Base-by-base conservation (phyloP, 2,329 filamentous ascomycete genomes). In the Gnomoniopsis smithogilvyi region DNA sequence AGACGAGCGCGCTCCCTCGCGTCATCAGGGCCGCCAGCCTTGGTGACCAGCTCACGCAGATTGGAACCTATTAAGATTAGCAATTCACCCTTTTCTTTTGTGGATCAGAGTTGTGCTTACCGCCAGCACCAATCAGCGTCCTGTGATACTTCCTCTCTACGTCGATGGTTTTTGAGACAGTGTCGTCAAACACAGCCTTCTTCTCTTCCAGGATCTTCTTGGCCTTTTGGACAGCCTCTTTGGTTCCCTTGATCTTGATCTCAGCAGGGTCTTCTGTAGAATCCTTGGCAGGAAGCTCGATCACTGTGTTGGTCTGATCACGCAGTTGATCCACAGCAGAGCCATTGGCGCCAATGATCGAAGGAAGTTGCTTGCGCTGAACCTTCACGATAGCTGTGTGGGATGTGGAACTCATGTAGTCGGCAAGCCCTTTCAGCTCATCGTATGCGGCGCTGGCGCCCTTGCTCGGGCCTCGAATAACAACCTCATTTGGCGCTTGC, bases 121-220 rank as follows among this genome's bases (percentile, higher is more conserved):
- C 95, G 71, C 90, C 90, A 65, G 87, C 80, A 63, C 95, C 95
- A 73, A 99, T 99, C 64, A 99, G 80, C 56, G 88, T 85, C 75
- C 89, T 88, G 77, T 99, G 95, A 74, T 95, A 87, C 79, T 96
- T 96, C 78, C 92, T 91, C 66, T 98, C 93, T n/a, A 99, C 87
- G 36, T 96, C 90, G 51, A 99, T 80, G 14, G 87, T 92, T 76
- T 89, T 87, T 17, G 88, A 85, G 53, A 97, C 82, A n/a, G 91
- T 96, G 64, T 95, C 88, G 68, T 98, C 92, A 66, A 97, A 97
- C 21, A 92, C 81, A 62, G 88, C 88, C 56, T 90, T 89, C 76
- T 93, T 92, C 76, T 95, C 90, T 72, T 94, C 87, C 24, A 99
- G 82, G 52, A 95, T 77, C 77, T 95, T 95, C 83, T 95, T 95